These are phyloP conservation scores for Trifolium repens DNA, from an alignment of 306 rosid species.

Conservation along the genomic window DNA sequence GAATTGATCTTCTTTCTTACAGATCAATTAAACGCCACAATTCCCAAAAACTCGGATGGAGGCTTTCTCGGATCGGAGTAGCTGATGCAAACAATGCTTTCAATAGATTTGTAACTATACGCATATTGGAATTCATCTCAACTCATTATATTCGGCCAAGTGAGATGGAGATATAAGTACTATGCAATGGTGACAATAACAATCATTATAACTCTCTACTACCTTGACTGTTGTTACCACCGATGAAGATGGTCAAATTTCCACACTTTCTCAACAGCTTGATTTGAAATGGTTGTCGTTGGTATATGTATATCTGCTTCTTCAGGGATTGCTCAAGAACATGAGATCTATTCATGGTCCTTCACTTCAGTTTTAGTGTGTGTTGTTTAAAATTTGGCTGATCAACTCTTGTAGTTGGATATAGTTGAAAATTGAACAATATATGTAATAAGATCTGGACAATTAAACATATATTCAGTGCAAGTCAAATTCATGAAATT, in stretches of 20 bases:
- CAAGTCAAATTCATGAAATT: too few species aligned
- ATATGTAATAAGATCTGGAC: too few species aligned
- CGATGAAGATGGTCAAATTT: background rate
- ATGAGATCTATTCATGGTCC: background rate
- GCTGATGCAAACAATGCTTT: background rate
- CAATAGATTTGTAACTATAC: background rate
- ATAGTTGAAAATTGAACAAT: too few species aligned
- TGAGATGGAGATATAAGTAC: background rate
- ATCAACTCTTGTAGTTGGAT: too few species aligned
- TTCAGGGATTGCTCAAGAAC: background rate
- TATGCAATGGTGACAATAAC: background rate
- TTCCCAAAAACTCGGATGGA: background rate
- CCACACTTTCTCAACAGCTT: background rate
- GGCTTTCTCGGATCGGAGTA: background rate
- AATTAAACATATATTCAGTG: too few species aligned
- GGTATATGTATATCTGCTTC: slow-evolving; percentile 1
- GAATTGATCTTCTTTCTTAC: background rate
- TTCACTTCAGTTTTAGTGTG: background rate
- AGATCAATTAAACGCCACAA: background rate
- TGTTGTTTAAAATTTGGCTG: too few species aligned
- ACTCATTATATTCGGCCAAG: background rate
- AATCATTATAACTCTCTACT: background rate
- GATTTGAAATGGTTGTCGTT: background rate
- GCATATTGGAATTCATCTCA: background rate
- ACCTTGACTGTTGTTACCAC: background rate